Evolutionary conservation across 2,329 filamentous ascomycete genomes (phyloP).

Genomic region (Claviceps fusiformis): DNA sequence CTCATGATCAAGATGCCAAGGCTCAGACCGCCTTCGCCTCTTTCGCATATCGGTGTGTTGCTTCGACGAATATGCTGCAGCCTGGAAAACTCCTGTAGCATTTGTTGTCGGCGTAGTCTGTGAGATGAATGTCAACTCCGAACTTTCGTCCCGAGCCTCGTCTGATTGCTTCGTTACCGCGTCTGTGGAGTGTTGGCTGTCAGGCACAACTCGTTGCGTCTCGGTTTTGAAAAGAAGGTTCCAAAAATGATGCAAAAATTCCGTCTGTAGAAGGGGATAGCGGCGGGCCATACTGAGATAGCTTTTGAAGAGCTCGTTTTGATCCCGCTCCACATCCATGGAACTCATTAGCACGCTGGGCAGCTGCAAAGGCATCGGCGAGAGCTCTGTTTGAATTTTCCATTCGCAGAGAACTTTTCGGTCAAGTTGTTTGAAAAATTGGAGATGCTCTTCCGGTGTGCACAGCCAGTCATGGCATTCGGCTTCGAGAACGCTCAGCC

Average conservation of each 20-base stretch:
- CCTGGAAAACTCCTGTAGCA: neutral
- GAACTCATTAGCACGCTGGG: constrained; percentile 11
- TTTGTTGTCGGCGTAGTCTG: neutral
- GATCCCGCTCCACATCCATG: neutral
- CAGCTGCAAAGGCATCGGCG: constrained; percentile 21
- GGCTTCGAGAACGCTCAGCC: constrained; percentile 17
- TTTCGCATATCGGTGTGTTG: neutral
- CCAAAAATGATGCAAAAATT: neutral
- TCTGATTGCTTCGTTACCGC: neutral
- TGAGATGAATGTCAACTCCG: neutral
- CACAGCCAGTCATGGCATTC: constrained; percentile 22
- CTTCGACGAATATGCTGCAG: neutral
- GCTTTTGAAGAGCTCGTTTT: neutral
- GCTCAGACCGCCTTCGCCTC: neutral
- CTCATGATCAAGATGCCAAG: neutral
- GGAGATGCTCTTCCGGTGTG: constrained; percentile 16
- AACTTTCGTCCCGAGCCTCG: neutral
- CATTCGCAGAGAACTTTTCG: constrained; percentile 15
- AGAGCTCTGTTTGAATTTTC: constrained; percentile 14
- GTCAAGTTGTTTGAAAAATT: constrained; percentile 21
- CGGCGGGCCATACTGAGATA: neutral
- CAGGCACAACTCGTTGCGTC: neutral
- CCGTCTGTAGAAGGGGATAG: constrained; percentile 2
- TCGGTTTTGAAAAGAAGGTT: neutral
- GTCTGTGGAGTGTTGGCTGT: neutral